Percentiles rank a stretch among this genome's conserved stretches.
Evolutionary conservation across 2,329 filamentous ascomycete genomes (phyloP).

Genomic region (Fusarium scirpi): DNA sequence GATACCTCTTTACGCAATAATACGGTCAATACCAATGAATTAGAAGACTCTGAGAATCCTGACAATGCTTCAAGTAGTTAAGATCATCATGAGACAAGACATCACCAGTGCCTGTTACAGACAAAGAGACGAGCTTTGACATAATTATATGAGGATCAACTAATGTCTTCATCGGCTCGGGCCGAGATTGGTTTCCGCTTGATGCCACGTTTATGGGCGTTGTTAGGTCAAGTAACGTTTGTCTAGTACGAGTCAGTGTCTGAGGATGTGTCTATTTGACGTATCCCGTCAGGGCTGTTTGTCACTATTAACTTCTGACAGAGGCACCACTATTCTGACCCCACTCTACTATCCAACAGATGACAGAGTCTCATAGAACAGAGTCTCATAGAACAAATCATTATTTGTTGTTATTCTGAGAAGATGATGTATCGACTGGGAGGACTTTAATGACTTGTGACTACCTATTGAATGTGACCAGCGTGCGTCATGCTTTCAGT

Average conservation of each 20-base stretch:
- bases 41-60: no score
- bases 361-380: no score
- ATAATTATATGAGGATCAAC: background rate
- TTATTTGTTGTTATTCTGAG: background rate
- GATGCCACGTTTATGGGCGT: background rate
- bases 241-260: background rate
- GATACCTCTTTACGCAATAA: conserved; percentile 2
- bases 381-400: no score
- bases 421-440: background rate
- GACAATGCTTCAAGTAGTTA: no score
- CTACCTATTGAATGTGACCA: background rate
- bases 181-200: background rate
- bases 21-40: background rate
- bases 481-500: background rate
- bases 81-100: background rate
- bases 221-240: background rate
- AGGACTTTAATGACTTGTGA: background rate
- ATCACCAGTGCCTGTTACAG: background rate
- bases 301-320: no score
- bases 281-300: background rate
- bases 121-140: background rate
- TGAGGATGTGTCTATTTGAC: background rate
- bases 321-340: background rate
- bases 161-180: background rate
- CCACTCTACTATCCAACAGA: background rate